Percentiles rank a stretch among this genome's conserved stretches.
phyloP scores from a whole-genome alignment of 371 early-diverging fungal species.

The Lichtheimia ornata region DNA sequence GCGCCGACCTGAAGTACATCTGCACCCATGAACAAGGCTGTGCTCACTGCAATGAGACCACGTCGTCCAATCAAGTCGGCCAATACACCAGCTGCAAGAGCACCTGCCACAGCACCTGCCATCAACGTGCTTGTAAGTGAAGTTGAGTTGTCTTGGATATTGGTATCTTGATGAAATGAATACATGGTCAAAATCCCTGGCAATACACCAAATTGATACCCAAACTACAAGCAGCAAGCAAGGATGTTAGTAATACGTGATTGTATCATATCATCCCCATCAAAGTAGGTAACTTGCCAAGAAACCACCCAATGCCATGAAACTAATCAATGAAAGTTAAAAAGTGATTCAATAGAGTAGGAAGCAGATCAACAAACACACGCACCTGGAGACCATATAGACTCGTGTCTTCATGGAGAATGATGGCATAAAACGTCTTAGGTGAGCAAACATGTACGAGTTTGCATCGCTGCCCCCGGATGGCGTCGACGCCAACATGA shows the following conservation, averaged over 20 bases:
- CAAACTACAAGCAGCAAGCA: constrained; percentile 1
- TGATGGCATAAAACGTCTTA: background rate
- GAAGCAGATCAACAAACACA: too few relatives aligned
- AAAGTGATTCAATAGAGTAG: background rate
- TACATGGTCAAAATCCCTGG: constrained; percentile 48
- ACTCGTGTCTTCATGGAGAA: constrained; percentile 3
- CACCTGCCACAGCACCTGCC: constrained; percentile 69
- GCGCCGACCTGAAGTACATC: constrained; percentile 73
- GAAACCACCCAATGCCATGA: constrained; percentile 22
- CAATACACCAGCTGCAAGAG: constrained; percentile 62
- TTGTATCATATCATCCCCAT: background rate
- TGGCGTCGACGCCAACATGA: constrained; percentile 1
- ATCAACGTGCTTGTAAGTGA: constrained; percentile 71
- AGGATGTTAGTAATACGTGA: background rate
- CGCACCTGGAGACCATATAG: constrained; percentile 3
- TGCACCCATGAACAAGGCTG: constrained; percentile 73
- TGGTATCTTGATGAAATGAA: constrained; percentile 36
- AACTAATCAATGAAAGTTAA: constrained; percentile 1
- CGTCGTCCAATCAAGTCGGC: constrained; percentile 81
- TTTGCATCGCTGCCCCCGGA: constrained; percentile 4
- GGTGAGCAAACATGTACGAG: background rate
- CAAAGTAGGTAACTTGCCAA: constrained; percentile 10
- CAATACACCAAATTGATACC: constrained; percentile 48
- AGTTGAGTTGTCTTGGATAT: constrained; percentile 30
- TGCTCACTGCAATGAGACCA: constrained; percentile 69